Base-by-base conservation (phyloP, 108 stramenopile genomes). In the Nitzschia sp. region DNA sequence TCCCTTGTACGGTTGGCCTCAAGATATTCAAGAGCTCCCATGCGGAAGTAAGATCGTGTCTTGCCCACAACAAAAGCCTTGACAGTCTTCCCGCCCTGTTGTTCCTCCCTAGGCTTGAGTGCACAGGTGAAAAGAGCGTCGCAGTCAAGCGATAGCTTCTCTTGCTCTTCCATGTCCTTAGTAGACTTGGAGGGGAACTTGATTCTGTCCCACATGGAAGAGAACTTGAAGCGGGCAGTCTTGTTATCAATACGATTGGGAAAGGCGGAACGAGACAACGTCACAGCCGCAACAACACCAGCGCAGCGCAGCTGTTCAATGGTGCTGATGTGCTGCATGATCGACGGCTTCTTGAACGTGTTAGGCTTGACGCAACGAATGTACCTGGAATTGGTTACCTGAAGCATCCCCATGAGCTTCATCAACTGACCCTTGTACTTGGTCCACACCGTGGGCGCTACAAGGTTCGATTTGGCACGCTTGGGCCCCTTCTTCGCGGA, bases 251-350 rank as follows among this genome's bases (percentile, higher is more conserved):
- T 71, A 53, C 95, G 93, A 73, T 98, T 97, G 29, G 98, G 97
- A 69, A 96, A 99, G 26, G 94, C 96, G 19, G 94, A 95, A 21
- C 98, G 86, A 27, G 94, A 88, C 22, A 99, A 92, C 15, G 89
- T 85, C 8, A 93, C 88, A 32, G 97, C 97, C 50, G 96, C 97
- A 34, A 97, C 82, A 29, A 99, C 95, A 54, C 98, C 97, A n/a
- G 95, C 94, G 68, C 95, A 99, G 45, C 96, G 88, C 23, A 99
- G 88, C 69, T 99, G 98, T 46, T 94, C 91, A 30, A 96, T 81
- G 26, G 95, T 88, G 61, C 91, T 86, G 32, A 79, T 55, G 27
- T 82, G 88, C 47, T 96, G 87, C 81, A 97, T 94, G 36, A 84
- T 78, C 29, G 74, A 69, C 16, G 96, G 92, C 38, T 80, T 53